phyloP scores from a whole-genome alignment of 257 asterid species.

The Solanum medicagineum region DNA sequence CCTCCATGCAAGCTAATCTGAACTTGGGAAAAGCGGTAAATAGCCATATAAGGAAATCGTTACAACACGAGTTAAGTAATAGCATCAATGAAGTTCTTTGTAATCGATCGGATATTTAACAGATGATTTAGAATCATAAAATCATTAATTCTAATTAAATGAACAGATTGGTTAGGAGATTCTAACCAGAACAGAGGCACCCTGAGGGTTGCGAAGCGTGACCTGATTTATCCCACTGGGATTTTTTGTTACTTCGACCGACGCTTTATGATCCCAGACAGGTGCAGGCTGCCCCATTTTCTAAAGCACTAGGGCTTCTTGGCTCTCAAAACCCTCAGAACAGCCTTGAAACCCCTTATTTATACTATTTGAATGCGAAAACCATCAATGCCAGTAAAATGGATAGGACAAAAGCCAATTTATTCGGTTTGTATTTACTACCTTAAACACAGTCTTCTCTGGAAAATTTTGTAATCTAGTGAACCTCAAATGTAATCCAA shows the following conservation, averaged over 20 bases:
- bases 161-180: conserved; percentile 2
- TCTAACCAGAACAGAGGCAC: conserved; percentile 82
- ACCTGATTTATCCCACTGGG: conserved; percentile 79
- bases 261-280: conserved; percentile 62
- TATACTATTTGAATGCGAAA: background rate
- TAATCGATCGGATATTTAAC: background rate
- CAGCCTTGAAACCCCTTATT: background rate
- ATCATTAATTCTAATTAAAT: background rate
- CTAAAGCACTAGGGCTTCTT: background rate
- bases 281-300: conserved; percentile 81
- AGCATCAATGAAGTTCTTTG: background rate
- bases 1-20: conserved; percentile 91
- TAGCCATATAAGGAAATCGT: background rate
- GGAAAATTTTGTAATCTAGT: background rate
- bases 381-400: background rate
- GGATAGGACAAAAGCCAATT: background rate
- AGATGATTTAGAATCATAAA: background rate
- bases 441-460: background rate
- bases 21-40: background rate
- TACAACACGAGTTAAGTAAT: background rate
- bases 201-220: conserved; percentile 67
- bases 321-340: background rate
- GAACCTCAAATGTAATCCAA: background rate
- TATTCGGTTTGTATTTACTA: background rate
- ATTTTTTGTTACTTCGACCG: conserved; percentile 58